Evolutionary conservation across 2,329 filamentous ascomycete species (phyloP), one percentile per base, ranked within the genome.

Genomic region (Clonostachys rosea): DNA sequence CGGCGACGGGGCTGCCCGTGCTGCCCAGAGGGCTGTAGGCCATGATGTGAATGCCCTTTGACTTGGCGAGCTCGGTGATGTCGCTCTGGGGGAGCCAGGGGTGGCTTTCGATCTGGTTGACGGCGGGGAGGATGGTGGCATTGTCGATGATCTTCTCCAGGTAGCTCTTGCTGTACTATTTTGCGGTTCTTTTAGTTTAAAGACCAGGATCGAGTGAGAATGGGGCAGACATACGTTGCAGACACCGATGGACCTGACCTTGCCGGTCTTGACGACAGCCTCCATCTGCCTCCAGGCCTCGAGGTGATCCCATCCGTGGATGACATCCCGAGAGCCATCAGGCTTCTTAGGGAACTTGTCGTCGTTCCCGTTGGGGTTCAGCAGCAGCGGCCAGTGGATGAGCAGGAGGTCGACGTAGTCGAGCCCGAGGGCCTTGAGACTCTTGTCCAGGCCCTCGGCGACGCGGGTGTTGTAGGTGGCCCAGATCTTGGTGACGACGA

Each of bases 401-500:
- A 95, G 75, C 62, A 81, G 90, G 48, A 95, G 72, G 63, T 95
- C 90, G 6, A 95, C 78, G 63, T 95, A 92, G 54, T 90, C 86
- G 43, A 94, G 71, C 2, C 88, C 87, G 35, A 95, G 71, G 50
- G 78, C 76, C 68, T 84, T 79, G 62, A 94, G 72, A 58, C 84
- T 87, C 75, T 85, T 83, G 54, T 89, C 81, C 35, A 94, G 75
- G 35, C 78, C 83, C 57, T 86, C 71, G 66, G 87, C 83, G 6
- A 83, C 83, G 7, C 84, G 76, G 35, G 79, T 81, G 65, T 86
- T 84, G 71, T 87, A 91, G 44, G 87, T 89, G 59, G 83, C 86
- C 87, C 89, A 95, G 36, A 91, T 78, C 76, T 95, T 95, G 59
- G 84, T 89, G 47, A 89, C 87, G 49, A 95, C 81, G 69, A 94